A percentile compares a stretch with the other conserved stretches of the same genome.
Conservation (phyloP, 2,329 filamentous ascomycete genomes). For the Chalaropsis ovoidea region DNA sequence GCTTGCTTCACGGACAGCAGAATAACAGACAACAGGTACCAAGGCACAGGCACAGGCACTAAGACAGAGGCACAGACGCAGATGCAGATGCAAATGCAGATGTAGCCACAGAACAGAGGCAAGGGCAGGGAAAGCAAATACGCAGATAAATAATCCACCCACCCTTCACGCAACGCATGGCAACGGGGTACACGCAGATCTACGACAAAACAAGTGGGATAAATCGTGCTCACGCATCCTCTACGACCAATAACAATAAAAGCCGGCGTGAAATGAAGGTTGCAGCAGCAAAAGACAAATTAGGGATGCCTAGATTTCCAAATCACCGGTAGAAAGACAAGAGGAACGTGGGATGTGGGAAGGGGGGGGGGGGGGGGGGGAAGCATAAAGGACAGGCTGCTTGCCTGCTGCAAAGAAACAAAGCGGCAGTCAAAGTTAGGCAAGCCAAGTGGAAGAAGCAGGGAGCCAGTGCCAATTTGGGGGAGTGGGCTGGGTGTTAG, state of each 20-base stretch:
- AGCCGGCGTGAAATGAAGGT: not conserved
- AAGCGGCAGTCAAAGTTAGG: not conserved
- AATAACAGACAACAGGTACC: not conserved
- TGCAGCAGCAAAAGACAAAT: not conserved
- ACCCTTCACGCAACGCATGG: too few species aligned
- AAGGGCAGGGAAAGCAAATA: not conserved
- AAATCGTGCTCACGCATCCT: not conserved
- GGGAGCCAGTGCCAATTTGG: not conserved
- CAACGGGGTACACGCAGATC: not conserved
- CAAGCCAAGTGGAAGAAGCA: not conserved
- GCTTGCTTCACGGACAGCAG: not conserved
- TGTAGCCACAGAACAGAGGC: not conserved
- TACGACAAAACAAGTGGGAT: not conserved
- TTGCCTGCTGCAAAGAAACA: not conserved
- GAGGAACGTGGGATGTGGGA: not conserved
- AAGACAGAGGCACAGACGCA: not conserved
- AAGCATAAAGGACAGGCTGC: too few species aligned
- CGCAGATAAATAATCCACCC: not conserved
- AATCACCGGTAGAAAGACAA: not conserved
- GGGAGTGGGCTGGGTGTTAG: not conserved
- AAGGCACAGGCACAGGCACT: slow-evolving; percentile 10
- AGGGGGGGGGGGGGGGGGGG: not conserved
- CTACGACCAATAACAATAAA: not conserved
- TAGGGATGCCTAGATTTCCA: not conserved
- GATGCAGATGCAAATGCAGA: not conserved